Conservation (phyloP, 768 basidiomycete genomes). For the Tricholoma matsutake region DNA sequence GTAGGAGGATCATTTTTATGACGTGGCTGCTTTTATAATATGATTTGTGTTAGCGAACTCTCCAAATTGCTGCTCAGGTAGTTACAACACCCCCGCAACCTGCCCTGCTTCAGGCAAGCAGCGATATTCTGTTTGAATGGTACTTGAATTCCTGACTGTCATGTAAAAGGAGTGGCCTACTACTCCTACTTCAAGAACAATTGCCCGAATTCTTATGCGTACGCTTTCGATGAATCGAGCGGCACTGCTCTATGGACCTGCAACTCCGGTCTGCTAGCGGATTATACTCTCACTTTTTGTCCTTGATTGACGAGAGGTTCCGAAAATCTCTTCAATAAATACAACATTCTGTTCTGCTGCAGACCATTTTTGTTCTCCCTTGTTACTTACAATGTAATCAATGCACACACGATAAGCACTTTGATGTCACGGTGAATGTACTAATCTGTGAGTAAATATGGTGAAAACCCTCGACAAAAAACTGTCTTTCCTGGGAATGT, state of each 20-base stretch:
- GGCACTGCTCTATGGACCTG: slow-evolving; percentile 47
- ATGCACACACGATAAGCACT: no score
- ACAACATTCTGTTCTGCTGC: no score
- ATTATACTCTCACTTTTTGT: slow-evolving; percentile 30
- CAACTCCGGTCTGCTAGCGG: slow-evolving; percentile 23
- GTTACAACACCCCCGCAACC: slow-evolving; percentile 29
- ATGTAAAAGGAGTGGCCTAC: slow-evolving; percentile 18
- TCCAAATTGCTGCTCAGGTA: slow-evolving; percentile 34
- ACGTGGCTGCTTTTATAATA: no score
- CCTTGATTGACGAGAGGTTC: slow-evolving; percentile 8
- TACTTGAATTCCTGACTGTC: neutral
- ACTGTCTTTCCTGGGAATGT: no score
- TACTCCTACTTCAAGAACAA: slow-evolving; percentile 26
- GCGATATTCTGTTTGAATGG: slow-evolving; percentile 7
- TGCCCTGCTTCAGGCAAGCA: slow-evolving; percentile 31
- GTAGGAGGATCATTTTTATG: slow-evolving; percentile 1
- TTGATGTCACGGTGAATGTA: no score
- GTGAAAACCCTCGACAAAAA: no score
- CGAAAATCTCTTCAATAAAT: no score
- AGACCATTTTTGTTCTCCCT: no score
- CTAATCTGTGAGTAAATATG: no score
- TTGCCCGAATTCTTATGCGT: slow-evolving; percentile 36
- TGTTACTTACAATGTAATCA: no score
- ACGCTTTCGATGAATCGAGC: slow-evolving; percentile 45
- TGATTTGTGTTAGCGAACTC: slow-evolving; percentile 22